Conservation (phyloP, 2,329 filamentous ascomycete genomes). For the Alternaria solani region DNA sequence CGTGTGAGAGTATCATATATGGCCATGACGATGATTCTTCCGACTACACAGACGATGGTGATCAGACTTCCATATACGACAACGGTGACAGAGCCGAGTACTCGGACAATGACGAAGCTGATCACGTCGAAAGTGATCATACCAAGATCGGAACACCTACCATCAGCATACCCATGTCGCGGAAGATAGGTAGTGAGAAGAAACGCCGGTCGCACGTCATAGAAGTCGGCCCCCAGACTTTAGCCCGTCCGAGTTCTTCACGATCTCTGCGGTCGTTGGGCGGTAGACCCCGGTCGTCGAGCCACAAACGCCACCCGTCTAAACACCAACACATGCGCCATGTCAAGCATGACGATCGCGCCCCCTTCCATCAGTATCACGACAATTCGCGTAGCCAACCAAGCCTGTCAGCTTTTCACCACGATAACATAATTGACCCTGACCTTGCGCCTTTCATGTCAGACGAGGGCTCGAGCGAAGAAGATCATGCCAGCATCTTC, state of each 20-base stretch:
- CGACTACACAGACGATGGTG: slow-evolving; percentile 85
- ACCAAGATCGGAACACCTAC: slow-evolving; percentile 63
- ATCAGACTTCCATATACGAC: slow-evolving; percentile 65
- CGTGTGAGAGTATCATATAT: slow-evolving; percentile 89
- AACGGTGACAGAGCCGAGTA: slow-evolving; percentile 35
- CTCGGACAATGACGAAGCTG: slow-evolving; percentile 33
- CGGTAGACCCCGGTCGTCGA: slow-evolving; percentile 74
- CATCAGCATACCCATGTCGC: slow-evolving; percentile 71
- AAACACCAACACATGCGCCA: slow-evolving; percentile 83
- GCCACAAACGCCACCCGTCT: slow-evolving; percentile 88
- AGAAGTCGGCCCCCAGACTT: slow-evolving; percentile 78
- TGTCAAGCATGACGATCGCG: slow-evolving; percentile 82
- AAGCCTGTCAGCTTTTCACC: slow-evolving; percentile 89
- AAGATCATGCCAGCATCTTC: slow-evolving; percentile 89
- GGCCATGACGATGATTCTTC: slow-evolving; percentile 90
- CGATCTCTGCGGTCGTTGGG: slow-evolving; percentile 80
- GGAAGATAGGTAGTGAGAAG: slow-evolving; percentile 73
- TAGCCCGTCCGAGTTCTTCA: slow-evolving; percentile 92
- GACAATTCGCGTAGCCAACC: slow-evolving; percentile 72
- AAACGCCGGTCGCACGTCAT: slow-evolving; percentile 88
- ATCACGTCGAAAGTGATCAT: slow-evolving; percentile 48
- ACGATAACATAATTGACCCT: slow-evolving; percentile 98
- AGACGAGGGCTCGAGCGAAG: slow-evolving; percentile 89
- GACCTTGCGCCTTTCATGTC: slow-evolving; percentile 96
- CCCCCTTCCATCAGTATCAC: slow-evolving; percentile 82